Conservation (phyloP, 805 yeast genomes). For the Candida glaebosa region DNA sequence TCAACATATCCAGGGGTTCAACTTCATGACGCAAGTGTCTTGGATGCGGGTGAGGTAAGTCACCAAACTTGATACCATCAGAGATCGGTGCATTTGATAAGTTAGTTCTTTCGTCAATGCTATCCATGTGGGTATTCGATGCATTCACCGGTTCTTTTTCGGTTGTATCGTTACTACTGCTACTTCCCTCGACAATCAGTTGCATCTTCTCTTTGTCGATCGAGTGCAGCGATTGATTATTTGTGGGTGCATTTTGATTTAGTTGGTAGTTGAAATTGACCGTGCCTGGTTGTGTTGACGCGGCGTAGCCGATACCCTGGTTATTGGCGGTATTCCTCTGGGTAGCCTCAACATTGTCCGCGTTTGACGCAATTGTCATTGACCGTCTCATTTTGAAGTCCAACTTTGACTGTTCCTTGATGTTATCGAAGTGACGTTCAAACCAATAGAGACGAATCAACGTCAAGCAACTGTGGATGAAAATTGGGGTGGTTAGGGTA, state of each 20-base stretch:
- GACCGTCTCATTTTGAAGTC: conserved; percentile 82
- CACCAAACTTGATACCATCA: conserved; percentile 54
- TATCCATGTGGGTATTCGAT: neutral
- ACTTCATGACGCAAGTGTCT: conserved; percentile 39
- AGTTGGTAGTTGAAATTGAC: conserved; percentile 3
- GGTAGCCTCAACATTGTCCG: conserved; percentile 28
- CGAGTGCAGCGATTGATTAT: neutral
- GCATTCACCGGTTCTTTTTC: conserved; percentile 7
- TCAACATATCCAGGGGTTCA: conserved; percentile 78
- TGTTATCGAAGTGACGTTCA: conserved; percentile 80
- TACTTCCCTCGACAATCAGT: neutral
- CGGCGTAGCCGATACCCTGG: conserved; percentile 25
- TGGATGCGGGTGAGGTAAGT: conserved; percentile 49
- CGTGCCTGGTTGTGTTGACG: neutral
- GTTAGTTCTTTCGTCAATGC: neutral
- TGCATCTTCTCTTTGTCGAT: no score
- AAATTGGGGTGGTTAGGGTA: conserved; percentile 78
- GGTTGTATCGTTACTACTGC: conserved; percentile 4
- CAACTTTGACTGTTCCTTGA: conserved; percentile 70
- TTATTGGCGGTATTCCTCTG: conserved; percentile 19
- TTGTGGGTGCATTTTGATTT: no score
- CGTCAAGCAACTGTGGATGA: conserved; percentile 76
- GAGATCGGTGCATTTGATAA: neutral
- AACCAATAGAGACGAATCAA: conserved; percentile 84
- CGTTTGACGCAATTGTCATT: conserved; percentile 51